A percentile compares a stretch with the other conserved stretches of the same genome.
Conservation (phyloP, 2,329 filamentous ascomycete genomes). For the Davidsoniella neocaledoniae region DNA sequence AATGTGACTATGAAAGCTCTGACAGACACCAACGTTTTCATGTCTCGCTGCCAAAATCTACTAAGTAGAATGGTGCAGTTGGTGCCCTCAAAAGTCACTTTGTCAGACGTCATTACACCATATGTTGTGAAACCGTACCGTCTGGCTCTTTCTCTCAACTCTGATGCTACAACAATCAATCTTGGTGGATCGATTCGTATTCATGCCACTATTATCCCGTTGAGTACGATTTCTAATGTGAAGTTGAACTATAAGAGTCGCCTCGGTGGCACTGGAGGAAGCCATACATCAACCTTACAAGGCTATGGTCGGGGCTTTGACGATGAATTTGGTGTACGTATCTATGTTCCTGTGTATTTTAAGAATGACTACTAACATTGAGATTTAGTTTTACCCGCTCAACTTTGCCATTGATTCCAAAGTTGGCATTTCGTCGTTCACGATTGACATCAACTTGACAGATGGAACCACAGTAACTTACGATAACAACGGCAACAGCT, state of each 20-base stretch:
- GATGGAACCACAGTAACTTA: constrained; percentile 29
- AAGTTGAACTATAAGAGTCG: constrained; percentile 40
- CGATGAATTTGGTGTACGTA: constrained; percentile 32
- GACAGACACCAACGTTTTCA: constrained; percentile 28
- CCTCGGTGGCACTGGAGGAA: constrained; percentile 24
- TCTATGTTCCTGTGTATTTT: background rate
- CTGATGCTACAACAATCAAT: constrained; percentile 29
- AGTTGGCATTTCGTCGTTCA: constrained; percentile 45
- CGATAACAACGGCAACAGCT: constrained; percentile 41
- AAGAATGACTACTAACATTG: no score
- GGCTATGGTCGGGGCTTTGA: constrained; percentile 38
- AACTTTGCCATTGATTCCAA: constrained; percentile 34
- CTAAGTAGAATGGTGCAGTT: constrained; percentile 46
- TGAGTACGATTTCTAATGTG: constrained; percentile 28
- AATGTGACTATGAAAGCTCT: constrained; percentile 38
- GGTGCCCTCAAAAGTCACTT: constrained; percentile 32
- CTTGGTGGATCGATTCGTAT: constrained; percentile 41
- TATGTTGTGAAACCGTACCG: constrained; percentile 44
- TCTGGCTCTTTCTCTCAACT: constrained; percentile 36
- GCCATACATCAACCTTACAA: constrained; percentile 4
- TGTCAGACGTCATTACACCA: constrained; percentile 35
- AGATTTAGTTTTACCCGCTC: constrained; percentile 28
- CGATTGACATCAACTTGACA: constrained; percentile 30
- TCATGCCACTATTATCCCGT: constrained; percentile 31
- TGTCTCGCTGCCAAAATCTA: constrained; percentile 30